phyloP scores from a whole-genome alignment of 352 stramenopile species.

The Phytopythium delawarense region DNA sequence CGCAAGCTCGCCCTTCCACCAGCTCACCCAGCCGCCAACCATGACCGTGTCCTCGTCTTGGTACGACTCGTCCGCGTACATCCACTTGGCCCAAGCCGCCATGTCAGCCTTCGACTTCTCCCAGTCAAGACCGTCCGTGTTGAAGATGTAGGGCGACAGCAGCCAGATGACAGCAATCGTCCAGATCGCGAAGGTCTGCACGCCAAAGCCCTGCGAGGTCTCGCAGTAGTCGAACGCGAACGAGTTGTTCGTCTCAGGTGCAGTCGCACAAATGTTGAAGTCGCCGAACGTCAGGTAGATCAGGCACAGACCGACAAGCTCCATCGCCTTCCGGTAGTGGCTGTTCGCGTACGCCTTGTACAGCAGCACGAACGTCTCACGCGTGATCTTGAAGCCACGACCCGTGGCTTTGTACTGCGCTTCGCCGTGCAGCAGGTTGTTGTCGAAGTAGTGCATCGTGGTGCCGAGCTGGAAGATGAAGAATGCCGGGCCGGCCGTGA shows the following conservation, averaged over 20 bases:
- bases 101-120: conserved; percentile 84
- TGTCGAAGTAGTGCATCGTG: conserved; percentile 86
- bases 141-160: conserved; percentile 79
- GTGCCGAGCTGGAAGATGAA: conserved; percentile 83
- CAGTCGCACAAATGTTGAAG: conserved; percentile 56
- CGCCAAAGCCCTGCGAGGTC: conserved; percentile 70
- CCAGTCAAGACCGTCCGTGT: conserved; percentile 82
- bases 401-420: conserved; percentile 80
- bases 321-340: conserved; percentile 79
- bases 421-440: conserved; percentile 75
- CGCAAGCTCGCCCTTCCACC: conserved; percentile 78
- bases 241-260: conserved; percentile 31
- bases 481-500: conserved; percentile 65
- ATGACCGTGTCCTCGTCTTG: conserved; percentile 62
- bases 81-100: conserved; percentile 69
- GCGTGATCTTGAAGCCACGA: conserved; percentile 81
- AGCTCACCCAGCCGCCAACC: conserved; percentile 70
- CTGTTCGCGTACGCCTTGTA: conserved; percentile 75
- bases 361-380: conserved; percentile 76
- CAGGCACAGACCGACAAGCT: conserved; percentile 67
- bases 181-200: conserved; percentile 82
- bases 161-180: conserved; percentile 71
- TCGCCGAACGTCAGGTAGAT: conserved; percentile 72
- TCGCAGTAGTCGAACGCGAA: conserved; percentile 62
- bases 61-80: conserved; percentile 71